phyloP scores from a whole-genome alignment of 2,329 filamentous ascomycete species.

The Monosporascus cannonballus region DNA sequence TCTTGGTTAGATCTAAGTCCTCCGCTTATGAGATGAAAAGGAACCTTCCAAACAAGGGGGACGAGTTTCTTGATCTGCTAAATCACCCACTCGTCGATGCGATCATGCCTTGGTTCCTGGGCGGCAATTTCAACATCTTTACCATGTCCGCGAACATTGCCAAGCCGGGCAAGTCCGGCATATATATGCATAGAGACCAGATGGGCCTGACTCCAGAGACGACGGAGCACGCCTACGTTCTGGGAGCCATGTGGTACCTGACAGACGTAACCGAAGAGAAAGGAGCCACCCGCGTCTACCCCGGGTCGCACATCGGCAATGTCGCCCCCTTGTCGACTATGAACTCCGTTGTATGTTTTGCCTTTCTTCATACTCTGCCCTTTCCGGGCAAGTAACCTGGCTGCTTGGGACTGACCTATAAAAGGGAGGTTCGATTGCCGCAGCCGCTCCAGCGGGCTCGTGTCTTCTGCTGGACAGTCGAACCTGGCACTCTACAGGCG shows the following conservation, averaged over 20 bases:
- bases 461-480: slow-evolving; percentile 21
- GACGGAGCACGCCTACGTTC: slow-evolving; percentile 17
- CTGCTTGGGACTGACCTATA: background rate
- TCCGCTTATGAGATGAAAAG: too few species aligned
- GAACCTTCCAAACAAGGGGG: slow-evolving; percentile 14
- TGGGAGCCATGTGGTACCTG: slow-evolving; percentile 20
- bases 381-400: too few species aligned
- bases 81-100: slow-evolving; percentile 22
- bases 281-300: slow-evolving; percentile 23
- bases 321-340: slow-evolving; percentile 10
- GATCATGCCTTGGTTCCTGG: slow-evolving; percentile 20
- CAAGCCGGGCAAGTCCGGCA: slow-evolving; percentile 18
- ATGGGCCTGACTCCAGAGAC: slow-evolving; percentile 19
- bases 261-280: slow-evolving; percentile 27
- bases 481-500: slow-evolving; percentile 24
- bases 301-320: slow-evolving; percentile 15
- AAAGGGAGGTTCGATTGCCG: slow-evolving; percentile 13
- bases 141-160: slow-evolving; percentile 26
- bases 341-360: too few species aligned
- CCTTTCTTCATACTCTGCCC: too few species aligned
- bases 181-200: slow-evolving; percentile 24
- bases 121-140: slow-evolving; percentile 22
- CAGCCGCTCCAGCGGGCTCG: slow-evolving; percentile 21
- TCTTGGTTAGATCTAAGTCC: too few species aligned
- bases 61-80: slow-evolving; percentile 23